phyloP scores from a whole-genome alignment of 1,284 basidiomycete species.

The Ceratobasidium sp. region DNA sequence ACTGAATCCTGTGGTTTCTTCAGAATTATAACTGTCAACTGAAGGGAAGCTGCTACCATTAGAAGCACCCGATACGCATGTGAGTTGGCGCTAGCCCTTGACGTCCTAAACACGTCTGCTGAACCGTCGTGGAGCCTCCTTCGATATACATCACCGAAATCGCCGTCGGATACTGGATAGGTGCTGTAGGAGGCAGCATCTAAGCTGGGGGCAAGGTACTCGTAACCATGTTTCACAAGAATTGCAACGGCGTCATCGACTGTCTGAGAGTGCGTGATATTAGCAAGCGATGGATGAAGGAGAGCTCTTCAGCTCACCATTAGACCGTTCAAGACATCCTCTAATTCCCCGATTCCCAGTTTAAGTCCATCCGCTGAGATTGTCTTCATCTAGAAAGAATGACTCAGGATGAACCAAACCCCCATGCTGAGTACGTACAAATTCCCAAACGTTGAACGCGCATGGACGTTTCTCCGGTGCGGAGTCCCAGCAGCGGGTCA shows the following conservation, averaged over 20 bases:
- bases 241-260: not conserved
- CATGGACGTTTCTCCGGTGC: no score
- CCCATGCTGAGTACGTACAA: no score
- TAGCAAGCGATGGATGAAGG: not conserved
- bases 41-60: not conserved
- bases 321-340: no score
- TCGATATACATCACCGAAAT: constrained; percentile 3
- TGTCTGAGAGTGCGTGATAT: not conserved
- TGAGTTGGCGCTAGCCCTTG: not conserved
- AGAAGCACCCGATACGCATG: not conserved
- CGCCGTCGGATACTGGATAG: not conserved
- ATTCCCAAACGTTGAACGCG: no score
- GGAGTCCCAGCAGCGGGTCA: no score
- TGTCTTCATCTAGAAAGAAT: no score
- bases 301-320: no score
- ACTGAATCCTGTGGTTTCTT: not conserved
- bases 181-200: constrained; percentile 6
- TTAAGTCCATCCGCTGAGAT: no score
- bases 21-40: not conserved
- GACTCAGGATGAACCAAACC: no score
- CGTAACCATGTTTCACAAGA: constrained; percentile 2
- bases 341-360: no score
- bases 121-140: not conserved
- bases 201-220: not conserved
- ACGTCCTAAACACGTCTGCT: not conserved